Conservation (phyloP, 768 basidiomycete genomes). For the Lanmaoa pseudosensibilis region DNA sequence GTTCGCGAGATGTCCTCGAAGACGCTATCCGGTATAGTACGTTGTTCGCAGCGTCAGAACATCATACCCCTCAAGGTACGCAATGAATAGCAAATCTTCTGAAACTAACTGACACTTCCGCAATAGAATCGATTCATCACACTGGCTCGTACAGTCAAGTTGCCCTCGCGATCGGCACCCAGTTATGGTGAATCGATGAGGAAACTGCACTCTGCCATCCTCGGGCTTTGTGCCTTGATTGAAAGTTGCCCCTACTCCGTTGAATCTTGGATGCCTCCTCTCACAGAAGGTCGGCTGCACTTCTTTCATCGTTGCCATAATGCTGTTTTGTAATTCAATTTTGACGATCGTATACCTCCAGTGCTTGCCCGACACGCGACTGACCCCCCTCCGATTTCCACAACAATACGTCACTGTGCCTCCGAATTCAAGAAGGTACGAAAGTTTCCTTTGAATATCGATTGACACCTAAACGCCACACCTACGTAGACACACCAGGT, state of each 20-base stretch:
- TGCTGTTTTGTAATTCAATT: not conserved
- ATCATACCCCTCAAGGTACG: conserved; percentile 80
- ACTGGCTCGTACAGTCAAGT: conserved; percentile 55
- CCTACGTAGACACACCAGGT: conserved; percentile 60
- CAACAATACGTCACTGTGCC: conserved; percentile 82
- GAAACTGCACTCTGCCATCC: conserved; percentile 82
- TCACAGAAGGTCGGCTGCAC: conserved; percentile 62
- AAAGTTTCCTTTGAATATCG: conserved; percentile 8
- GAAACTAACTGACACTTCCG: conserved; percentile 5
- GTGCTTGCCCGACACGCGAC: conserved; percentile 77
- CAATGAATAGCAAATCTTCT: not conserved
- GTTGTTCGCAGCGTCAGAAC: conserved; percentile 87
- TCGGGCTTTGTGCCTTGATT: conserved; percentile 91
- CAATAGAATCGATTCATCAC: conserved; percentile 76
- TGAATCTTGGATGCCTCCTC: conserved; percentile 86
- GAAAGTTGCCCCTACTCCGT: conserved; percentile 96
- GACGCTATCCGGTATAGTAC: conserved; percentile 80
- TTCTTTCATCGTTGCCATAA: not conserved
- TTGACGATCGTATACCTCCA: conserved; percentile 28
- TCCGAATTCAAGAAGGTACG: conserved; percentile 82
- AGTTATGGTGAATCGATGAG: conserved; percentile 71
- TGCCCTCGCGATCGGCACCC: conserved; percentile 71
- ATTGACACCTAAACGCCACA: conserved; percentile 2
- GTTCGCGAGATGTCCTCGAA: conserved; percentile 90
- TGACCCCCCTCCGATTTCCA: conserved; percentile 87